Conservation (phyloP, 2,329 filamentous ascomycete genomes). For the Pseudogymnoascus destructans region DNA sequence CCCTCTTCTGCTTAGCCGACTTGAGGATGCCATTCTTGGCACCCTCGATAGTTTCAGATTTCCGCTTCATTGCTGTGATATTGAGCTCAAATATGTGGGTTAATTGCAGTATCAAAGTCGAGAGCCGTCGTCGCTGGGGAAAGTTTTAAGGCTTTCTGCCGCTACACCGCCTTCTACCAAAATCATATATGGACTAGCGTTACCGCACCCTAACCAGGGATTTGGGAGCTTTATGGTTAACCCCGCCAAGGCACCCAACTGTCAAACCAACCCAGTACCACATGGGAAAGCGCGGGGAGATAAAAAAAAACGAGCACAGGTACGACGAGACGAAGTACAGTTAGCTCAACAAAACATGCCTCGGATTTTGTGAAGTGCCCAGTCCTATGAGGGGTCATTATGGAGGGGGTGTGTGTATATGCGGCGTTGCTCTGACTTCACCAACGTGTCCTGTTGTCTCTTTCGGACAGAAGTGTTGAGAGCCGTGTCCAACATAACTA, state of each 20-base stretch:
- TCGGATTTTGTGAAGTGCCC: not conserved
- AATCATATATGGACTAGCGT: not conserved
- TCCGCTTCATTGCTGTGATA: conserved; percentile 5
- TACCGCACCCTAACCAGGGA: not conserved
- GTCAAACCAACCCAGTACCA: not conserved
- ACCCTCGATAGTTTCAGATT: not conserved
- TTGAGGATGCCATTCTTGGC: conserved; percentile 9
- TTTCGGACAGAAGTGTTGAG: not conserved
- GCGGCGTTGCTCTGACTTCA: not conserved
- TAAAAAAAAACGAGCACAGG: not conserved
- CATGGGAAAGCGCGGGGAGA: not conserved
- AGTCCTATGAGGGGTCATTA: not conserved
- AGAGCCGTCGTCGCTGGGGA: not conserved
- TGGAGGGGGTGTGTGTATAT: not conserved
- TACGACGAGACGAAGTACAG: not conserved
- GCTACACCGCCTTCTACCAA: conserved; percentile 1
- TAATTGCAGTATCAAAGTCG: not conserved
- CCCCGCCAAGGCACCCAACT: not conserved
- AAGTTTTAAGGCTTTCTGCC: conserved; percentile 9
- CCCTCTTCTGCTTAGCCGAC: not conserved
- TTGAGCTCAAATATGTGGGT: not conserved
- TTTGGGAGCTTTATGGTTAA: not conserved
- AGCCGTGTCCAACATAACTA: not conserved
- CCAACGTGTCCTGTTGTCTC: not conserved
- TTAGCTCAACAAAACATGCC: not conserved